Conservation (phyloP, 768 basidiomycete species). For the Mycena rosella region DNA sequence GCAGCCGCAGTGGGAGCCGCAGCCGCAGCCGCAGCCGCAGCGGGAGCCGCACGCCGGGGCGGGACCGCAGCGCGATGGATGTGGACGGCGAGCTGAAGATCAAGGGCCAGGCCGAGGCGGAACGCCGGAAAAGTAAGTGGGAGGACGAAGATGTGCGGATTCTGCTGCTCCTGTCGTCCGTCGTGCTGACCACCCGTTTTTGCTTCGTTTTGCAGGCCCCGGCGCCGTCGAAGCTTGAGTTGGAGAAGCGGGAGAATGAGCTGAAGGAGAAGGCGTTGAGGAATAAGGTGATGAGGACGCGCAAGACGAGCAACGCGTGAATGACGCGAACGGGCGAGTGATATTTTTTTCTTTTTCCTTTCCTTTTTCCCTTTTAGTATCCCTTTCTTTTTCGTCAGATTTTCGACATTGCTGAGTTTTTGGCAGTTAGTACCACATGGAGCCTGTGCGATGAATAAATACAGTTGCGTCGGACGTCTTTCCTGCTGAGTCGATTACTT, state of each 20-base stretch:
- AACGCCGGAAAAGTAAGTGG: conserved; percentile 68
- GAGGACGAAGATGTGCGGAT: conserved; percentile 53
- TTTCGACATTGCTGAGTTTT: no score
- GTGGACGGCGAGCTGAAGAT: conserved; percentile 71
- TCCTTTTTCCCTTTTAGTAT: no score
- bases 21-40: conserved; percentile 50
- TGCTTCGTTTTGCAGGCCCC: conserved; percentile 41
- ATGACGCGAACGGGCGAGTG: not conserved
- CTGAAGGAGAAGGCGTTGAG: conserved; percentile 85
- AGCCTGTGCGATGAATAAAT: no score
- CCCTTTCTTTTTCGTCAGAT: no score
- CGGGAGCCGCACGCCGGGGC: no score
- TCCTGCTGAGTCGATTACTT: no score
- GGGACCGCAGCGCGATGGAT: conserved; percentile 51
- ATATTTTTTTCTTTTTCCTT: not conserved
- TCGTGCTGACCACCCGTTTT: conserved; percentile 24
- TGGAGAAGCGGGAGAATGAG: conserved; percentile 81
- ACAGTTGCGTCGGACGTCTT: no score
- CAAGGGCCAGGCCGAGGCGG: conserved; percentile 75
- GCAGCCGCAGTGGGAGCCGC: conserved; percentile 37
- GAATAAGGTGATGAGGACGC: conserved; percentile 83
- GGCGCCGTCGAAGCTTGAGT: conserved; percentile 53
- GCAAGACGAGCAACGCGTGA: conserved; percentile 58
- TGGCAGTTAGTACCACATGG: no score
- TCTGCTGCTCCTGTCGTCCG: conserved; percentile 32